These are phyloP conservation scores for Phytophthora hibernalis DNA, from an alignment of 352 stramenopile genomes.

Conservation along the genomic window DNA sequence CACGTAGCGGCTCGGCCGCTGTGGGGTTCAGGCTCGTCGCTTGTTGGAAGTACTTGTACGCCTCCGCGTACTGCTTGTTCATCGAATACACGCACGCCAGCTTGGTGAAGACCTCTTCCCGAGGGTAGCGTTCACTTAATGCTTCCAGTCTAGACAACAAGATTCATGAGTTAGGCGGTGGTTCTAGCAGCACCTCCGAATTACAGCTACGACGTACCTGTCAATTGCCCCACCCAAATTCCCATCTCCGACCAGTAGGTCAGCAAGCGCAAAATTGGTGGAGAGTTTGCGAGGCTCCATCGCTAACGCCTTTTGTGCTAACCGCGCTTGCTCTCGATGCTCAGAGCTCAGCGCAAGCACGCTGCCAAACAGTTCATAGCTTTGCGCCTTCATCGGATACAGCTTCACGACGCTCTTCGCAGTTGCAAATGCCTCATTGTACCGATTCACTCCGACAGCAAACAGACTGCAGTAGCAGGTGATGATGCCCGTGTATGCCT, in stretches of 20 bases:
- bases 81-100: conserved; percentile 77
- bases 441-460: conserved; percentile 65
- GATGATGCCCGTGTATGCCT: conserved; percentile 78
- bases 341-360: conserved; percentile 77
- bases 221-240: conserved; percentile 63
- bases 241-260: conserved; percentile 69
- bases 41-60: conserved; percentile 74
- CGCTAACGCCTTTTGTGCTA: conserved; percentile 62
- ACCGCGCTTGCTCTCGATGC: conserved; percentile 60
- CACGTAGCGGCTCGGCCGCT: conserved; percentile 56
- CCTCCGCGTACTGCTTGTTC: conserved; percentile 71
- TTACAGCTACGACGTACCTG: conserved; percentile 41
- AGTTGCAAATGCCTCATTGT: conserved; percentile 76
- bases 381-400: conserved; percentile 73
- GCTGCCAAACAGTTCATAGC: conserved; percentile 75
- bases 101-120: conserved; percentile 80
- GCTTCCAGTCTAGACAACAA: conserved; percentile 40
- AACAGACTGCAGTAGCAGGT: conserved; percentile 79
- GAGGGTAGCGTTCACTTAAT: conserved; percentile 56
- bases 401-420: conserved; percentile 76
- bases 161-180: conserved; percentile 7
- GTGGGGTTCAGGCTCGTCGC: conserved; percentile 67
- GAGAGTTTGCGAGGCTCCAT: conserved; percentile 70
- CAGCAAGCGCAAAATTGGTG: conserved; percentile 73
- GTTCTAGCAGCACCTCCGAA: neutral